Base-by-base conservation (phyloP, 2,329 filamentous ascomycete genomes). In the Thielaviopsis euricoi region DNA sequence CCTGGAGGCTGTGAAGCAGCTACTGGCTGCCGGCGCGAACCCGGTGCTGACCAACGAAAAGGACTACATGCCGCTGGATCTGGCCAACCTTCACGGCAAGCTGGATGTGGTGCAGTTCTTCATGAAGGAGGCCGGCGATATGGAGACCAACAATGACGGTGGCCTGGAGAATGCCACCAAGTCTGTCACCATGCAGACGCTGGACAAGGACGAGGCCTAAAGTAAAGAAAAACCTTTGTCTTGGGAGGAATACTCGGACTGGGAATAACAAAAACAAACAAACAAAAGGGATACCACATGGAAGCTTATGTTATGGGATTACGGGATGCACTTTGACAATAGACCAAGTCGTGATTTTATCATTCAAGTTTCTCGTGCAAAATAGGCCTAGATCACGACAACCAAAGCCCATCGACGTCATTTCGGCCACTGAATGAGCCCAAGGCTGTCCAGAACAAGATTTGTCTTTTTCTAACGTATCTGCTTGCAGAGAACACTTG, bases 1-100 rank as follows among this genome's bases (percentile, higher is more conserved):
- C 66, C 73, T 97, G 2, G 80, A 84, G 6, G 80, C 83, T 3
- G 88, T 95, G 6, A 87, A 90, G 73, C 71, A 82, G 0, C 77
- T 98, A 13, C 76, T 95, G 1, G 60, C 54, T 29, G 75, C 81
- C 2, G 89, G 89, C 2, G 89, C 89, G 1, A 85, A 89, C 60
- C 83, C 89, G 4, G 82, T 82, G 12, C 73, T 89, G 33, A 83
- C 83, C 66, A 97, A 97, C 67, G 81, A 84, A 66, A 86, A 86
- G 53, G 89, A 94, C 26, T 87, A 95, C 65, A 85, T 90, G 64
- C 82, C 86, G 2, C 74, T 89, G 1, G 87, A 89, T 64, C 74
- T 89, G 63, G 86, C 86, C 17, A 81, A 86, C 67, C 76, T 86
- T 63, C 81, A 82, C 62, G 80, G 83, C 64, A 83, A 87, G 74